phyloP scores from a whole-genome alignment of 208 protist species.

The Leishmania guyanensis region DNA sequence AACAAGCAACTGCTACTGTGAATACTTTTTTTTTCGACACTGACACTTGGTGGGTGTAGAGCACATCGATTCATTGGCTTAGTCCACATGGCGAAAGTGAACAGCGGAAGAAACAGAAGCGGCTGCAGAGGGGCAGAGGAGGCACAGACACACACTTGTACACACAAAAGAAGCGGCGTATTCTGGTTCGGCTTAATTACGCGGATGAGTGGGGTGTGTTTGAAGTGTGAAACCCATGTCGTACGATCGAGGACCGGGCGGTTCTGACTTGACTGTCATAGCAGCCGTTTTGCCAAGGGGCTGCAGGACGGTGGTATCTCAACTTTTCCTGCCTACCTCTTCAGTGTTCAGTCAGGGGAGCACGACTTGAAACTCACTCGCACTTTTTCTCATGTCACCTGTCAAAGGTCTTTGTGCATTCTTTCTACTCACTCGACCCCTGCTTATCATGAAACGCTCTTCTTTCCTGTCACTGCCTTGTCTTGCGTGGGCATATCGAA shows the following conservation, averaged over 20 bases:
- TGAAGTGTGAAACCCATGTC: not conserved
- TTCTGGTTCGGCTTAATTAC: not conserved
- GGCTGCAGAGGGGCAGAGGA: not conserved
- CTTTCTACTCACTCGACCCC: not conserved
- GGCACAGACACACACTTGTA: not conserved
- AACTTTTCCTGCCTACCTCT: not conserved
- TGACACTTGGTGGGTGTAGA: not conserved
- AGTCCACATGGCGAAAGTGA: not conserved
- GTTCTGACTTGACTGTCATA: not conserved
- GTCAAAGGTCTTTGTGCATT: not conserved
- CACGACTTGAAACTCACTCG: not conserved
- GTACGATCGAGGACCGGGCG: not conserved
- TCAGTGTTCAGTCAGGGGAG: not conserved
- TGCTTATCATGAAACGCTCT: not conserved
- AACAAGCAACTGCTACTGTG: not conserved
- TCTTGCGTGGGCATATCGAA: not conserved
- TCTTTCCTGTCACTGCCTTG: not conserved
- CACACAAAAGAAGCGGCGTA: not conserved
- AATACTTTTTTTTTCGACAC: not conserved
- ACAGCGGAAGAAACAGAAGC: not conserved
- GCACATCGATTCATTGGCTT: not conserved
- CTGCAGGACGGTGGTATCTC: not conserved
- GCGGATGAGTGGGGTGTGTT: not conserved
- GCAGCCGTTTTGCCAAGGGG: slow-evolving; percentile 2
- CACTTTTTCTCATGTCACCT: not conserved